A percentile compares a stretch with the other conserved stretches of the same genome.
phyloP scores from a whole-genome alignment of 768 basidiomycete genomes.

The Suillus sp. region DNA sequence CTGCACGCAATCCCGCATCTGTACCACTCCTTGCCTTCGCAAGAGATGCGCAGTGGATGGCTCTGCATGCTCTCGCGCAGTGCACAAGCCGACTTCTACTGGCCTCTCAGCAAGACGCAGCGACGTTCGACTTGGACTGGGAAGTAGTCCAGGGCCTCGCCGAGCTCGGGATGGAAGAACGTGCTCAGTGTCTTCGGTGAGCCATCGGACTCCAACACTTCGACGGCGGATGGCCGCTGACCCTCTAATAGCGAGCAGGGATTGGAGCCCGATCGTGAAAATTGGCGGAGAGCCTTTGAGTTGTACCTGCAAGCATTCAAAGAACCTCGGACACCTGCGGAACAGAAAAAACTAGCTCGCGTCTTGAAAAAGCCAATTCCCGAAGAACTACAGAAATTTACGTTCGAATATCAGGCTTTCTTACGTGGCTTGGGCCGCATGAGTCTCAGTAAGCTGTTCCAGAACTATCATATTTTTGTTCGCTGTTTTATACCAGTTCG shows the following conservation, averaged over 20 bases:
- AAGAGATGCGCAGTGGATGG: conserved; percentile 65
- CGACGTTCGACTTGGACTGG: conserved; percentile 45
- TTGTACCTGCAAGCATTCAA: conserved; percentile 65
- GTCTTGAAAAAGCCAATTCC: conserved; percentile 53
- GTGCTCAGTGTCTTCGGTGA: conserved; percentile 40
- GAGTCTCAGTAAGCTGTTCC: conserved; percentile 66
- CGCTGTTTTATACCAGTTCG: conserved; percentile 8
- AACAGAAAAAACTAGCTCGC: conserved; percentile 59
- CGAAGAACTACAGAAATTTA: conserved; percentile 49
- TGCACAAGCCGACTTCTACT: conserved; percentile 66
- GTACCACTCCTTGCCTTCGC: conserved; percentile 61
- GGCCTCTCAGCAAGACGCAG: conserved; percentile 49
- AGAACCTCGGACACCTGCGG: conserved; percentile 48
- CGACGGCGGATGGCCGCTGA: background rate
- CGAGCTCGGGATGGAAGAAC: conserved; percentile 74
- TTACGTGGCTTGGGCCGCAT: conserved; percentile 72
- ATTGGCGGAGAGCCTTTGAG: conserved; percentile 68
- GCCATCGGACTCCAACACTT: background rate
- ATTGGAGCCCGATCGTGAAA: conserved; percentile 59
- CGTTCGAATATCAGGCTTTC: conserved; percentile 81
- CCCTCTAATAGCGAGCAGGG: conserved; percentile 32
- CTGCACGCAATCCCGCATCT: conserved; percentile 71
- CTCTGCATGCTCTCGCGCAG: conserved; percentile 68
- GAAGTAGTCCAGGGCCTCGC: conserved; percentile 63
- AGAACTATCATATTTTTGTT: conserved; percentile 4